Conservation (phyloP, 2,329 filamentous ascomycete genomes). For the Clarireedia homoeocarpa region DNA sequence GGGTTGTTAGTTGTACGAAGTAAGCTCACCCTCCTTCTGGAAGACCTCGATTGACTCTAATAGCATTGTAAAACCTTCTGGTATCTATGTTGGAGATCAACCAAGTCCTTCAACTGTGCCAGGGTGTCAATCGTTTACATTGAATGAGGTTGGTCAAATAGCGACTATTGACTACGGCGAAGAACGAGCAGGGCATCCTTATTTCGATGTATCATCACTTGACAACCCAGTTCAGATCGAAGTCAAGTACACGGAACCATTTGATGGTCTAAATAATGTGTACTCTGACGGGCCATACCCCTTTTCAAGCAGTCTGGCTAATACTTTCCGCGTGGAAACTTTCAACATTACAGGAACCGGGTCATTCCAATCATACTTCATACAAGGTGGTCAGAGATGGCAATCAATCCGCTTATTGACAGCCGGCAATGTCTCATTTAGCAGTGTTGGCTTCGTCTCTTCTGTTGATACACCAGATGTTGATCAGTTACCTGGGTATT, state of each 20-base stretch:
- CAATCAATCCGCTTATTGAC: slow-evolving; percentile 32
- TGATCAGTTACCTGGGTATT: background rate
- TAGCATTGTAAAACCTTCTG: too few relatives aligned
- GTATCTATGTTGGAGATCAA: too few relatives aligned
- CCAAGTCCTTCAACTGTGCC: too few relatives aligned
- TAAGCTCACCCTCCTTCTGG: too few relatives aligned
- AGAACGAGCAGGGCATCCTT: background rate
- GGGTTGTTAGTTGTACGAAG: too few relatives aligned
- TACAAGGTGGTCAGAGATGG: slow-evolving; percentile 37
- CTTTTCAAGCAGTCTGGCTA: background rate
- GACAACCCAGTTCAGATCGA: background rate
- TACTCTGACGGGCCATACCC: background rate
- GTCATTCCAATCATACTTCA: slow-evolving; percentile 27
- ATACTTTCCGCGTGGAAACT: background rate
- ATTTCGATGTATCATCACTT: background rate
- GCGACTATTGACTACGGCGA: background rate
- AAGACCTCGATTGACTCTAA: too few relatives aligned
- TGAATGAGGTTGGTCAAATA: background rate
- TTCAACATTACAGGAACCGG: slow-evolving; percentile 28
- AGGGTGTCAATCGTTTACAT: too few relatives aligned
- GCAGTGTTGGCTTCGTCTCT: background rate
- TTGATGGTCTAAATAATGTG: background rate
- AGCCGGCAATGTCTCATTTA: slow-evolving; percentile 28
- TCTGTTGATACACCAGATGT: background rate
- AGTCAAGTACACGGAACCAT: background rate